A percentile compares a stretch with the other conserved stretches of the same genome.
Evolutionary conservation across 257 asterid species (phyloP).

Genomic region (Handroanthus guayacan): DNA sequence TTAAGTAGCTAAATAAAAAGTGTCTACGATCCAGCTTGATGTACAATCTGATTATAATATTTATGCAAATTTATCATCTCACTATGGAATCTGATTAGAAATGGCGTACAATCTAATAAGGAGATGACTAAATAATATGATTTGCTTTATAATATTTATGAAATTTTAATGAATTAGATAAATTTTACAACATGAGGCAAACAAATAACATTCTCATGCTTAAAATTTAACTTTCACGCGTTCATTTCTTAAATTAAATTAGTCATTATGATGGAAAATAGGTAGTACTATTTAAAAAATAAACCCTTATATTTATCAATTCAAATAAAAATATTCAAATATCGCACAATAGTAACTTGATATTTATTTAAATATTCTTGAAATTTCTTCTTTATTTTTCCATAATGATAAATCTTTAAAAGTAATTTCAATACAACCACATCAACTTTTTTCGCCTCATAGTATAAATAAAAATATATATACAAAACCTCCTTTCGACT

Average conservation of each 20-base stretch:
- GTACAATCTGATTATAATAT: too few relatives aligned
- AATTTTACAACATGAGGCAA: not conserved
- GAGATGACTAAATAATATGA: not conserved
- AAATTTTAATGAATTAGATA: not conserved
- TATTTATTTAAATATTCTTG: not conserved
- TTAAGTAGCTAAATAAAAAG: too few relatives aligned
- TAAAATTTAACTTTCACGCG: not conserved
- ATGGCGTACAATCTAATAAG: too few relatives aligned
- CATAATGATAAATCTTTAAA: not conserved
- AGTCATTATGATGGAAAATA: not conserved
- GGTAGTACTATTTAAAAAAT: not conserved
- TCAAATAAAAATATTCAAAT: too few relatives aligned
- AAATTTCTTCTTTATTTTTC: not conserved
- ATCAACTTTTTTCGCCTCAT: not conserved
- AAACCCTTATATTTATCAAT: too few relatives aligned
- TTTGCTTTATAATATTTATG: not conserved
- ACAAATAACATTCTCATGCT: not conserved
- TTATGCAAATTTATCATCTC: too few relatives aligned
- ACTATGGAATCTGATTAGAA: too few relatives aligned
- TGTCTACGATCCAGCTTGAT: too few relatives aligned
- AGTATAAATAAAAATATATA: not conserved
- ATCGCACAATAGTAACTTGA: too few relatives aligned
- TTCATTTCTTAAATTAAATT: not conserved
- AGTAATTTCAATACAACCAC: not conserved
- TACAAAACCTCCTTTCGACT: not conserved